phyloP scores from a whole-genome alignment of 2,329 filamentous ascomycete species.

The Pseudocercospora crystallina region DNA sequence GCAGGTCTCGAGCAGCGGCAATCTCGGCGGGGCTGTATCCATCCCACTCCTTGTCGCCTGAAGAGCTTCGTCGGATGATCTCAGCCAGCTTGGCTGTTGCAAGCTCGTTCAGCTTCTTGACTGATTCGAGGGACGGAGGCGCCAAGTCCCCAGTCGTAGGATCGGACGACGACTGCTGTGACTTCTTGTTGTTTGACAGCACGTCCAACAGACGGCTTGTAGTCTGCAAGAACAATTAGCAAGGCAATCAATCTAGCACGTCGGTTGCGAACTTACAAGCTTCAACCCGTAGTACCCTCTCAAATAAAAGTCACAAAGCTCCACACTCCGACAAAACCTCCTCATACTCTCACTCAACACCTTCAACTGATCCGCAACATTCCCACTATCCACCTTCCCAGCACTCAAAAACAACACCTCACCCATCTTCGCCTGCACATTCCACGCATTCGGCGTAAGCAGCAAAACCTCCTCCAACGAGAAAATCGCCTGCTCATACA shows the following conservation, averaged over 20 bases:
- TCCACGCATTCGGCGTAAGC: conserved; percentile 89
- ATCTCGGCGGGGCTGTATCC: conserved; percentile 73
- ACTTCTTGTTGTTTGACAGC: conserved; percentile 28
- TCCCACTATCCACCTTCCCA: conserved; percentile 31
- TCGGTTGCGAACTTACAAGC: conserved; percentile 55
- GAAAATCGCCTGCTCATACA: conserved; percentile 81
- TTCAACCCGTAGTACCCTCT: conserved; percentile 92
- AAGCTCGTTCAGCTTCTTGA: conserved; percentile 68
- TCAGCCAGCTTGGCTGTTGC: conserved; percentile 75
- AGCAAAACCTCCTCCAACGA: conserved; percentile 88
- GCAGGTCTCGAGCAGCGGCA: conserved; percentile 66
- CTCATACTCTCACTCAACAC: conserved; percentile 72
- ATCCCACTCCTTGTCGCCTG: conserved; percentile 65
- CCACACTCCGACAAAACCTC: conserved; percentile 85
- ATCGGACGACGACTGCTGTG: conserved; percentile 33
- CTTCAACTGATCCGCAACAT: conserved; percentile 39
- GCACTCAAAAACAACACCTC: conserved; percentile 75
- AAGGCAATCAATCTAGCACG: no score
- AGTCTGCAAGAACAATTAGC: conserved; percentile 18
- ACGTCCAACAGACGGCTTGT: conserved; percentile 27
- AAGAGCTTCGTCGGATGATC: conserved; percentile 65
- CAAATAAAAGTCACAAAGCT: conserved; percentile 90
- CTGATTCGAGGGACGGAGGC: conserved; percentile 57
- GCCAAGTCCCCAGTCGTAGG: conserved; percentile 40
- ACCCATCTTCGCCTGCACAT: conserved; percentile 85